Base-by-base conservation (phyloP, 768 basidiomycete genomes). In the Suillus fuscotomentosus region DNA sequence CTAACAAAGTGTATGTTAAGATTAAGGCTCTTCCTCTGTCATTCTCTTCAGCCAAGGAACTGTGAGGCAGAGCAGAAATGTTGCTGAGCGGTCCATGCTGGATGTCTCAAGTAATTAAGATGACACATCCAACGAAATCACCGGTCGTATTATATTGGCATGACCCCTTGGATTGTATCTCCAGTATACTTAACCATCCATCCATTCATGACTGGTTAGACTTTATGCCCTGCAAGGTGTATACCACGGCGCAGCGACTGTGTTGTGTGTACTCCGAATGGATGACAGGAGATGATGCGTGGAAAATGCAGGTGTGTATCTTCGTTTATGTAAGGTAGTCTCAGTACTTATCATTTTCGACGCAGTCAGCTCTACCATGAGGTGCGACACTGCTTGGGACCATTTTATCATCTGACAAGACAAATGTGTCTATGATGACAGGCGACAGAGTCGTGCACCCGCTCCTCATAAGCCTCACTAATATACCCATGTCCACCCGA, bases 381-480 rank as follows among this genome's bases (percentile, higher is more conserved):
- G 71, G 68, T 41, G 65, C 65, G 9, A 69, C 69, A 3, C 20
- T 73, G 8, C 50, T 71, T 8, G 73, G 77, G 1, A 64, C 68
- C 0, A 68, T 78, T 13, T 54, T 71, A 1, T 72, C 71, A 5
- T 75, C 73, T 0, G 75, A 79, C 59, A 79, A 79, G 64, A 77
- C 77, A 10, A 68, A 70, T 62, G 71, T 79, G 3, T 71, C 77
- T 0, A 62, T 68, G 9, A 69, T 71, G 65, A 75, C 69, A 20
- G 76, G 77, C n/a, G 69, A 72, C 39, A 64, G 68, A 20, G 48
- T 62, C 4, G 73, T 71, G 0, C 77, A 78, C 63, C 77, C 76
- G 0, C 64, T 77, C 20, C 66, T 77, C 7, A 64, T 77, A 27
- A 70, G 67, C n/a, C 62, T 77, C 7, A 74, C 72, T 11, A 79